Base-by-base conservation (phyloP, 208 protist species). In the Spongospora subterranea region DNA sequence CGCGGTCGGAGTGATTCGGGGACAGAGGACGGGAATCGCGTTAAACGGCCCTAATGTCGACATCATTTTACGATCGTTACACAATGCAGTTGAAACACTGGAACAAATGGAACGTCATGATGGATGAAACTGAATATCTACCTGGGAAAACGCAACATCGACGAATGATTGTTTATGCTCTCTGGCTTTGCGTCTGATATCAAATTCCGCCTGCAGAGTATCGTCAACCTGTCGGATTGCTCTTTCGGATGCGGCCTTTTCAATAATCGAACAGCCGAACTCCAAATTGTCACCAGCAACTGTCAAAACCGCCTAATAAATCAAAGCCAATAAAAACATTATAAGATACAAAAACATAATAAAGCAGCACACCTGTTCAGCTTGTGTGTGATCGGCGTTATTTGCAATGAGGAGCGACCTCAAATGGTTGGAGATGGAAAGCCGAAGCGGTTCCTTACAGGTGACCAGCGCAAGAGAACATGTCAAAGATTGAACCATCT, bases 401-500 rank as follows among this genome's bases (percentile, higher is more conserved):
- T 92, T 92, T 50, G 43, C 82, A 90, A 93, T 89, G 0, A 96
- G 88, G 60, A 94, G 46, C 53, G 76, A 88, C 17, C 93, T 66
- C 0, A 98, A 38, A 89, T 95, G 94, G 17, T 41, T 94, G n/a
- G 92, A 60, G 1, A 98, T 94, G 43, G 88, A 93, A 32, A 94
- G 92, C 32, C 96, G 92, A 0, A 98, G 92, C 11, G 96, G 95
- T 89, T 98, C 97, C 65, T 96, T 96, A 93, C 96, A 96, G 13
- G 98, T 96, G 24, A 98, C 97, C 41, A 97, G 93, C 20, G 97
- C 96, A 0, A 98, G 90, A 43, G 91, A 93, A 6, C 95, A 91
- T 0, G 97, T 95, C 0, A 99, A 93, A 35, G 92, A 94, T 88
- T 98, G 95, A 0, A 97, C 97, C 94, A 99, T 98, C 65, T 96